Percentiles rank a stretch among this genome's conserved stretches.
Evolutionary conservation across 441 rosid genomes (phyloP).

Genomic region (Iberis amara): DNA sequence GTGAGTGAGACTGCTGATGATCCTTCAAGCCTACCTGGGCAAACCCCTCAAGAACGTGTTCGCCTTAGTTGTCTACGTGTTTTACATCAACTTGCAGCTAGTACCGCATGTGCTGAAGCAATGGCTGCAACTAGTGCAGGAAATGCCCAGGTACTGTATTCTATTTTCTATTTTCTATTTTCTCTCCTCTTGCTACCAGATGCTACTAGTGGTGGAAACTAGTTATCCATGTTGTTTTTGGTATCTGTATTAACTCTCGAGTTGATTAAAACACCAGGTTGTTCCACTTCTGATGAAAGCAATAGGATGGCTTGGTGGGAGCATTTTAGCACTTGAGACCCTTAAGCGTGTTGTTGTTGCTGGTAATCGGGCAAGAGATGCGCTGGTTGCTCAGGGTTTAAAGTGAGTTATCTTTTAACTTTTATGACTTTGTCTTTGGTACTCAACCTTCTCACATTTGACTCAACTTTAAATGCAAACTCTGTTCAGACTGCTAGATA

Average conservation of each 20-base stretch:
- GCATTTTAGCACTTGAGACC: conserved; percentile 97
- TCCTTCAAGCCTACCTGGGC: conserved; percentile 51
- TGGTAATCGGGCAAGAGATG: conserved; percentile 98
- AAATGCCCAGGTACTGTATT: conserved; percentile 69
- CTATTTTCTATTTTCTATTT: not conserved
- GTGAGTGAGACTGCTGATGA: conserved; percentile 57
- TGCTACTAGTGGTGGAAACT: not conserved
- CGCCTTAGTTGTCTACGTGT: conserved; percentile 99
- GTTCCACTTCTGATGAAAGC: conserved; percentile 99
- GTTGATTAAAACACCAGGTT: conserved; percentile 48
- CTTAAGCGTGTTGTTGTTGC: conserved; percentile 97
- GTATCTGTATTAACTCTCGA: conserved; percentile 20
- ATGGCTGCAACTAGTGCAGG: conserved; percentile 99
- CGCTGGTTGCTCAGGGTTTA: conserved; percentile 97
- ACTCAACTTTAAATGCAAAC: not conserved
- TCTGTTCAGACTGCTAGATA: not conserved
- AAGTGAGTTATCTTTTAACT: conserved; percentile 48
- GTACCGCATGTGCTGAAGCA: conserved; percentile 97
- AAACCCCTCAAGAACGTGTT: conserved; percentile 93
- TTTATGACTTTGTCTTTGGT: not conserved
- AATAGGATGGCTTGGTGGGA: conserved; percentile 99
- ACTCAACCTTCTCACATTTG: conserved; percentile 1
- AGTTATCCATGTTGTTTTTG: not conserved
- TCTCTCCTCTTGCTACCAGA: not conserved
- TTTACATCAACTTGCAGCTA: conserved; percentile 97